Evolutionary conservation across 805 yeast genomes (phyloP).

Genomic region (Saccharomycopsis fermentans): DNA sequence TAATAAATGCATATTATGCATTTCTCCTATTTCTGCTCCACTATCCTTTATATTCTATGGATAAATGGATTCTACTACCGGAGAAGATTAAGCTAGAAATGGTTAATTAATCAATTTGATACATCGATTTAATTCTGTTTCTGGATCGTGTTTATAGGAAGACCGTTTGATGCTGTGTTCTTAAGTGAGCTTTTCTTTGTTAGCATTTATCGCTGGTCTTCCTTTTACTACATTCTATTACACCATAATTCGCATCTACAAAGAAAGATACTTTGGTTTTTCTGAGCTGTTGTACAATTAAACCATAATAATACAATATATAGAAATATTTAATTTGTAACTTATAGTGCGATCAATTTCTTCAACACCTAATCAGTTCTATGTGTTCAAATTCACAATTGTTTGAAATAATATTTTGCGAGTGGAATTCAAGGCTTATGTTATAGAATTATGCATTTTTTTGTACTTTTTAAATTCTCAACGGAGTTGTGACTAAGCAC

Average conservation of each 20-base stretch:
- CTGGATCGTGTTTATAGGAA: conserved; percentile 35
- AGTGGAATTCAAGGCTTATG: not conserved
- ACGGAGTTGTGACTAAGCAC: not conserved
- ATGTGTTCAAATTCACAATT: not conserved
- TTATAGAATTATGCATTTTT: conserved; percentile 1
- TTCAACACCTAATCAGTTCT: not conserved
- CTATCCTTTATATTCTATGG: conserved; percentile 35
- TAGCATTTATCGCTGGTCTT: not conserved
- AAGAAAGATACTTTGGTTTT: not conserved
- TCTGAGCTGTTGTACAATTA: not conserved
- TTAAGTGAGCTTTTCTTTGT: not conserved
- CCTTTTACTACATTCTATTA: not conserved
- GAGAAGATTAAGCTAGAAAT: conserved; percentile 49
- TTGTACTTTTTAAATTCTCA: not conserved
- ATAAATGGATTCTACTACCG: conserved; percentile 49
- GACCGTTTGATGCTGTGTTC: not conserved
- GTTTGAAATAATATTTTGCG: not conserved
- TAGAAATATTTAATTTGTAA: not conserved
- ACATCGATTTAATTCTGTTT: conserved; percentile 32
- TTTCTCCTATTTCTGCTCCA: conserved; percentile 60
- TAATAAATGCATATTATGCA: not conserved
- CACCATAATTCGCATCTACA: no score
- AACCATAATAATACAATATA: not conserved
- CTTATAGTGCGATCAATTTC: not conserved
- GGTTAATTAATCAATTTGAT: conserved; percentile 34